These are phyloP conservation scores for Fusarium concolor DNA, from an alignment of 2,329 filamentous ascomycete species.

Conservation along the genomic window DNA sequence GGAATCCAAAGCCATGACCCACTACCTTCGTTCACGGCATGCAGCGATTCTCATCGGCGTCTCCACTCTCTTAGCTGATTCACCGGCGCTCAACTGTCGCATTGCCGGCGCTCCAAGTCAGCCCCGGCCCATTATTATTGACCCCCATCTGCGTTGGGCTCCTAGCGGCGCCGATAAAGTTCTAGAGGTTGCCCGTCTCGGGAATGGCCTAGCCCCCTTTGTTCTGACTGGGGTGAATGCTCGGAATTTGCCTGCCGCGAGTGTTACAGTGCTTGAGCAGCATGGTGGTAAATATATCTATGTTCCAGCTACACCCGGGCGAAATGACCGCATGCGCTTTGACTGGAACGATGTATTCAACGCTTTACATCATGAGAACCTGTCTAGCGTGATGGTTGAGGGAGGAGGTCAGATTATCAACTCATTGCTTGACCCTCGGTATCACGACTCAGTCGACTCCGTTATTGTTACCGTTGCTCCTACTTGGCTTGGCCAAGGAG, in stretches of 20 bases:
- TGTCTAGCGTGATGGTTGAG: conserved; percentile 90
- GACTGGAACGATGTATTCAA: conserved; percentile 74
- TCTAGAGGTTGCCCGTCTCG: conserved; percentile 70
- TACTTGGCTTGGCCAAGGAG: conserved; percentile 86
- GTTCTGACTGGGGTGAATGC: conserved; percentile 67
- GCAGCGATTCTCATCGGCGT: conserved; percentile 88
- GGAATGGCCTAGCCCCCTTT: conserved; percentile 78
- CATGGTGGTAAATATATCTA: conserved; percentile 66
- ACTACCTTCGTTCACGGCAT: conserved; percentile 85
- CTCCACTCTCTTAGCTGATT: conserved; percentile 84
- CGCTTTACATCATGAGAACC: conserved; percentile 66
- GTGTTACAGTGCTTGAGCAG: conserved; percentile 56
- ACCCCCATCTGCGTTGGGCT: conserved; percentile 81
- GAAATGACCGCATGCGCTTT: conserved; percentile 59
- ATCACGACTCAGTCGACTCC: conserved; percentile 74
- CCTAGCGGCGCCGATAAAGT: conserved; percentile 71
- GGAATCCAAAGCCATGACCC: conserved; percentile 90
- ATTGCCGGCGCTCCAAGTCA: conserved; percentile 72
- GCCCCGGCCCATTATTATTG: conserved; percentile 84
- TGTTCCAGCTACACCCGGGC: conserved; percentile 52
- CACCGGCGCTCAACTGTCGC: conserved; percentile 87
- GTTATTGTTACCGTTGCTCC: conserved; percentile 92
- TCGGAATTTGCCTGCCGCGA: conserved; percentile 58
- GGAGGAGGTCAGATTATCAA: conserved; percentile 88
- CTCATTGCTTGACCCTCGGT: conserved; percentile 73